Evolutionary conservation across 306 rosid species (phyloP), one percentile per base, ranked within the genome.

Genomic region (Cucurbita maxima): DNA sequence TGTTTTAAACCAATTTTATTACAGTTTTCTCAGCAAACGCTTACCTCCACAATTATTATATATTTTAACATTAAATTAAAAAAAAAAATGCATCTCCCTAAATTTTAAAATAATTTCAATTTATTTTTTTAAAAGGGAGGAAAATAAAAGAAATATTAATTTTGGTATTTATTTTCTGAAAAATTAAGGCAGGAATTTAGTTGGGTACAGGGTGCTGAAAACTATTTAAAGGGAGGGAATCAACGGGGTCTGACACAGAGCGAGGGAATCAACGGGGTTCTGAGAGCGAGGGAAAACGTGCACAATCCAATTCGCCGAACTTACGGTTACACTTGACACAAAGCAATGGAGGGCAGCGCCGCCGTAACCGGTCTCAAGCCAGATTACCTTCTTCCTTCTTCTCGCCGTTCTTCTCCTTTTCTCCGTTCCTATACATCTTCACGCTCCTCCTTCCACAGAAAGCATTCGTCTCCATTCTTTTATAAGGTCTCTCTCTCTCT

Each of bases 311-410:
- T 55, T 18, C 59, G 15, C 19, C 1, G 12, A 36, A 14, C 15
- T 44, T 34, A 8, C 56, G 38, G 44, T 30, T 30, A 30, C 34
- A 30, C 34, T 40, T 40, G 43, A 10, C 59, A 16, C 11, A 47
- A 12, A 30, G 60, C 82, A 73, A 92, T 94, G 97, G 97, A 94
- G 78, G 74, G 81, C 83, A 71, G 76, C 86, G 95, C 92, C 91
- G 85, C 79, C 78, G 48, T 80, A 3, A 30, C 82, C 1, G 58
- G 79, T 40, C 81, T 83, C 77, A 86, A 74, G 44, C 80, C 82
- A 4, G 82, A 66, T 76, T 76, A 13, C 77, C 76, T 74, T 71
- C 83, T 89, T 66, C 76, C 64, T 79, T 80, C 84, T 15, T 83
- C 91, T 38, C 86, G 79, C 72, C 86, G 64, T 43, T 45, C 15